A percentile compares a stretch with the other conserved stretches of the same genome.
phyloP scores from a whole-genome alignment of 2,329 filamentous ascomycete species.

The Diaporthe vexans region DNA sequence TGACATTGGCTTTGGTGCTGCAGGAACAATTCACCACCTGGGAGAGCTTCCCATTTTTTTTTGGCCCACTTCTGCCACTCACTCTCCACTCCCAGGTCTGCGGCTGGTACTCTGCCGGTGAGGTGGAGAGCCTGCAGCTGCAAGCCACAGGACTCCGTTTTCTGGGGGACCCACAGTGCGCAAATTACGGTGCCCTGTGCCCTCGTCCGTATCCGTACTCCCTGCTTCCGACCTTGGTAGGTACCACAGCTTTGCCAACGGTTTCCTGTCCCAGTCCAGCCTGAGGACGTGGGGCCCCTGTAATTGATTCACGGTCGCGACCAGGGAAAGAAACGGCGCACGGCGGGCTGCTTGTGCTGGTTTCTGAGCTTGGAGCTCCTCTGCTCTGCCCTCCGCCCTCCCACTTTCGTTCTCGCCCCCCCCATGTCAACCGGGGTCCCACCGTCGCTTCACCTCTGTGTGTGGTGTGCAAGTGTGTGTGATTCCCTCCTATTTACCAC shows the following conservation, averaged over 20 bases:
- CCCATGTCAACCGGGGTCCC: background rate
- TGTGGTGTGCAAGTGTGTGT: background rate
- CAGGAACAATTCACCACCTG: conserved; percentile 15
- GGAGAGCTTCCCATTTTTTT: background rate
- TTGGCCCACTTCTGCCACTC: background rate
- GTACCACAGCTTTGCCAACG: conserved; percentile 29
- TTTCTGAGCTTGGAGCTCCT: conserved; percentile 24
- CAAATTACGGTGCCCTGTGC: conserved; percentile 17
- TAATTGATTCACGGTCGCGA: conserved; percentile 22
- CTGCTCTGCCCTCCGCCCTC: background rate
- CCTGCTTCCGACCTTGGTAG: conserved; percentile 27
- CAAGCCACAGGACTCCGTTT: conserved; percentile 7
- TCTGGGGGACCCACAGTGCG: conserved; percentile 24
- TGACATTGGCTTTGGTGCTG: conserved; percentile 9
- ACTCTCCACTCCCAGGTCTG: no score
- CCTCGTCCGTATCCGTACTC: conserved; percentile 23
- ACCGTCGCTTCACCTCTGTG: background rate
- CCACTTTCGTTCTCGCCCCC: conserved; percentile 5
- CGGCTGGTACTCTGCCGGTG: background rate
- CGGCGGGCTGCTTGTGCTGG: background rate
- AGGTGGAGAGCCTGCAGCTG: background rate
- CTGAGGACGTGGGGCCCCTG: conserved; percentile 25
- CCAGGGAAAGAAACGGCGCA: conserved; percentile 24
- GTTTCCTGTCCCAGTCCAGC: conserved; percentile 22
- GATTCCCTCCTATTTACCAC: conserved; percentile 41